These are phyloP conservation scores for Neurospora intermedia DNA, from an alignment of 495 filamentous ascomycete species.

Conservation along the genomic window DNA sequence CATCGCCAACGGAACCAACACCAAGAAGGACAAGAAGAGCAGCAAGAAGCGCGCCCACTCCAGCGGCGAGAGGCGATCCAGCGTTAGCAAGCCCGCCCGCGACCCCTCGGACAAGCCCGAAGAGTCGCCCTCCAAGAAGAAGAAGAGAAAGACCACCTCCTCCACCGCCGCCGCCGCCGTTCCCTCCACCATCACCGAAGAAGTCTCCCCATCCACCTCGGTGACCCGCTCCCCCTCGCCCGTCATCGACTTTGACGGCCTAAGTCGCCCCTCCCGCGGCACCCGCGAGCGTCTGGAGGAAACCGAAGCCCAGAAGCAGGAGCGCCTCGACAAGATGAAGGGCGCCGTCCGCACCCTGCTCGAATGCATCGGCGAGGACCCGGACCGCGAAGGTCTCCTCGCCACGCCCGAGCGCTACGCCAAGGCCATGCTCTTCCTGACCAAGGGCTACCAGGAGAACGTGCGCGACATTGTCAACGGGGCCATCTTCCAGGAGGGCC, in stretches of 20 bases:
- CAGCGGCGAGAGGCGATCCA: slow-evolving; percentile 30
- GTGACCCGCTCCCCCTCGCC: slow-evolving; percentile 43
- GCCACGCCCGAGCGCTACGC: slow-evolving; percentile 87
- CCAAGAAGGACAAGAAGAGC: slow-evolving; percentile 14
- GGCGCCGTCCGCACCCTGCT: slow-evolving; percentile 83
- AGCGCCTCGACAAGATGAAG: slow-evolving; percentile 63
- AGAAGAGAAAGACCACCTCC: slow-evolving; percentile 25
- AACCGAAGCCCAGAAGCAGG: slow-evolving; percentile 57
- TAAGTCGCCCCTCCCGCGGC: slow-evolving; percentile 63
- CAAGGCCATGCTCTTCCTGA: slow-evolving; percentile 96
- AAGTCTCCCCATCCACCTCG: slow-evolving; percentile 5
- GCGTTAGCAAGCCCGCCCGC: slow-evolving; percentile 57
- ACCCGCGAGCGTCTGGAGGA: slow-evolving; percentile 75
- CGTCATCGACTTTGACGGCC: slow-evolving; percentile 64
- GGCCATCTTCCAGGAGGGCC: slow-evolving; percentile 92
- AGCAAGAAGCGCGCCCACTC: slow-evolving; percentile 17
- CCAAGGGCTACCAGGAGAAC: slow-evolving; percentile 98
- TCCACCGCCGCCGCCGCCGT: slow-evolving; percentile 4
- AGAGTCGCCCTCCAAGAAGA: slow-evolving; percentile 25
- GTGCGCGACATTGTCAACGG: slow-evolving; percentile 85
- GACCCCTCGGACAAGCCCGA: slow-evolving; percentile 63
- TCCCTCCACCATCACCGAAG: slow-evolving; percentile 11
- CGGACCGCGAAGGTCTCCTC: slow-evolving; percentile 77
- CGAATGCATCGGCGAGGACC: slow-evolving; percentile 94
- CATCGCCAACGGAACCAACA: slow-evolving; percentile 13